Percentiles rank a stretch among this genome's conserved stretches.
These are phyloP conservation scores for Ilyonectria mors-panacis DNA, from an alignment of 2,329 filamentous ascomycete species.

Conservation along the genomic window DNA sequence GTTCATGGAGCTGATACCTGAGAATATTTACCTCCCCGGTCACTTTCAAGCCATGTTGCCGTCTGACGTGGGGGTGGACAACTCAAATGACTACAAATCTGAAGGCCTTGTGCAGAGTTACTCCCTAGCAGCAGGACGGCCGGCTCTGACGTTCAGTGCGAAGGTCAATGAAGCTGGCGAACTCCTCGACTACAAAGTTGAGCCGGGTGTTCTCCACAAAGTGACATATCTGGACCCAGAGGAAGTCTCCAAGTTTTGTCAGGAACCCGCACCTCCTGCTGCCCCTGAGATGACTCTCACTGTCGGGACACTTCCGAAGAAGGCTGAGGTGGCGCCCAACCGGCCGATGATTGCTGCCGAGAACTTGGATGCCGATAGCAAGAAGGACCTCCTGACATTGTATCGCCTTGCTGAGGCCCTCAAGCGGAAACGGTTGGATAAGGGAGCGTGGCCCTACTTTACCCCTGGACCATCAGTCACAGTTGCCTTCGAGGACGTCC, in stretches of 20 bases:
- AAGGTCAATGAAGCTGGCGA: slow-evolving; percentile 67
- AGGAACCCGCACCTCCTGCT: slow-evolving; percentile 49
- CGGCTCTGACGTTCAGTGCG: slow-evolving; percentile 75
- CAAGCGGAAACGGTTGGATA: slow-evolving; percentile 58
- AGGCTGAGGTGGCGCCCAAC: slow-evolving; percentile 40
- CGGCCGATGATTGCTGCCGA: slow-evolving; percentile 61
- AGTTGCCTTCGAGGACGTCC: slow-evolving; percentile 59
- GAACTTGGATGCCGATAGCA: slow-evolving; percentile 60
- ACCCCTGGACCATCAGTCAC: slow-evolving; percentile 59
- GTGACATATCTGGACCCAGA: slow-evolving; percentile 71
- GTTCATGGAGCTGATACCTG: slow-evolving; percentile 72
- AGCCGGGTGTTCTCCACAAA: slow-evolving; percentile 66
- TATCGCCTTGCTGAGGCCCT: slow-evolving; percentile 64
- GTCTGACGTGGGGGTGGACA: slow-evolving; percentile 48
- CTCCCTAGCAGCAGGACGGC: slow-evolving; percentile 67
- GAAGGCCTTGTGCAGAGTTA: slow-evolving; percentile 64
- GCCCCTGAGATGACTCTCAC: slow-evolving; percentile 45
- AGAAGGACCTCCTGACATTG: slow-evolving; percentile 63
- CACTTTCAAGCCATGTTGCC: slow-evolving; percentile 73
- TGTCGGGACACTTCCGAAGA: slow-evolving; percentile 47
- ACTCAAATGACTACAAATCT: slow-evolving; percentile 50
- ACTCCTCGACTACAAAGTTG: slow-evolving; percentile 68
- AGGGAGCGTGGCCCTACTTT: slow-evolving; percentile 66
- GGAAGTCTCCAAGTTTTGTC: slow-evolving; percentile 62
- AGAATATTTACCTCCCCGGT: slow-evolving; percentile 73